Conservation (phyloP, 257 asterid species). For the Plantago major region DNA sequence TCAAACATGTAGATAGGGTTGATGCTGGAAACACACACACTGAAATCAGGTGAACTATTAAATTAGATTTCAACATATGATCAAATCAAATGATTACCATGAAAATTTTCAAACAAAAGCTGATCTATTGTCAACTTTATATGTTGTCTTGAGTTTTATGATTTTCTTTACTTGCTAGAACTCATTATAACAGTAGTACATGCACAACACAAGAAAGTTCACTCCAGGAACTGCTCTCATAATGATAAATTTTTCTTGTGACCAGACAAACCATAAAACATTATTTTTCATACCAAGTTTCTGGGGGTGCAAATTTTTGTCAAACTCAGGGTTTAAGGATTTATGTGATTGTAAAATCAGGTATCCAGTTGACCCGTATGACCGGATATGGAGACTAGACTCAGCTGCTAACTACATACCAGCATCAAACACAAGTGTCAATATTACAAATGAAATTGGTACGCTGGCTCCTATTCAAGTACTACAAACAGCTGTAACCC, state of each 20-base stretch:
- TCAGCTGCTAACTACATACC: constrained; percentile 25
- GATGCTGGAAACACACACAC: constrained; percentile 34
- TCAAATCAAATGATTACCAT: background rate
- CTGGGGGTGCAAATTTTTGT: no score
- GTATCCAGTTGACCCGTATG: constrained; percentile 41
- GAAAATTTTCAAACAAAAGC: background rate
- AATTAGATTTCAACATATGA: background rate
- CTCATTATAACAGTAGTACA: no score
- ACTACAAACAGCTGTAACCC: constrained; percentile 44
- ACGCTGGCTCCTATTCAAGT: constrained; percentile 42
- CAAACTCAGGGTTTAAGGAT: background rate
- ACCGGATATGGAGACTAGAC: constrained; percentile 47
- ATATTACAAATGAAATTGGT: constrained; percentile 14
- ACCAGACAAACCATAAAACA: no score
- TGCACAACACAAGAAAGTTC: no score
- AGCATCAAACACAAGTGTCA: constrained; percentile 16
- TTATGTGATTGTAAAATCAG: constrained; percentile 27
- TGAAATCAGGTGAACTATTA: constrained; percentile 40
- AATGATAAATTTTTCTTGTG: no score
- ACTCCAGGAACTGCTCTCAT: no score
- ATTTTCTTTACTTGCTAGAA: no score
- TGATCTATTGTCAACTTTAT: no score
- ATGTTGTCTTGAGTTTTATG: no score
- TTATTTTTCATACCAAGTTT: no score
- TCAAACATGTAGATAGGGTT: constrained; percentile 48